Percentiles rank a stretch among this genome's conserved stretches.
Conservation (phyloP, 2,329 filamentous ascomycete genomes). For the Curvularia sp. region DNA sequence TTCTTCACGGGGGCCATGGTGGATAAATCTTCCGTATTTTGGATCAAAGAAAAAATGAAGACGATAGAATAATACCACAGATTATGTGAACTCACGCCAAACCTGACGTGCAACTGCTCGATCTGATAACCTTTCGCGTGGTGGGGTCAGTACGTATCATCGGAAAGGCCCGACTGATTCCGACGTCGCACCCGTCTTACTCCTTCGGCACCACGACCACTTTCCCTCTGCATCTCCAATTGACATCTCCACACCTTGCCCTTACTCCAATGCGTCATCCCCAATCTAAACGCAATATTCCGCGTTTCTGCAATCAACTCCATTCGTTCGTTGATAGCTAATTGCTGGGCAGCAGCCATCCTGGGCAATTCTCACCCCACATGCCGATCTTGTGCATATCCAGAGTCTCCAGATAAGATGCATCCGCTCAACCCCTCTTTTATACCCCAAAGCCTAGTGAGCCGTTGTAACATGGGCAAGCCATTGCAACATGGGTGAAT, state of each 20-base stretch:
- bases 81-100: background rate
- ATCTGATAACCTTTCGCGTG: constrained; percentile 25
- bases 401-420: background rate
- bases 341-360: background rate
- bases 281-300: background rate
- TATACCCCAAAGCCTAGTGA: background rate
- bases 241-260: background rate
- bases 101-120: background rate
- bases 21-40: background rate
- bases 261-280: background rate
- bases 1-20: constrained; percentile 26
- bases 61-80: background rate
- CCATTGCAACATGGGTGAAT: background rate
- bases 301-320: background rate
- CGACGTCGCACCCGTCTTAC: constrained; percentile 2
- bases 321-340: background rate
- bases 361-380: background rate
- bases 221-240: background rate
- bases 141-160: constrained; percentile 14
- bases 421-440: background rate
- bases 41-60: background rate
- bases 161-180: background rate
- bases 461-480: background rate
- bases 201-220: background rate
- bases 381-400: background rate